Percentiles rank a stretch among this genome's conserved stretches.
These are phyloP conservation scores for Penicillium pulvis DNA, from an alignment of 495 filamentous ascomycete genomes.

Conservation along the genomic window DNA sequence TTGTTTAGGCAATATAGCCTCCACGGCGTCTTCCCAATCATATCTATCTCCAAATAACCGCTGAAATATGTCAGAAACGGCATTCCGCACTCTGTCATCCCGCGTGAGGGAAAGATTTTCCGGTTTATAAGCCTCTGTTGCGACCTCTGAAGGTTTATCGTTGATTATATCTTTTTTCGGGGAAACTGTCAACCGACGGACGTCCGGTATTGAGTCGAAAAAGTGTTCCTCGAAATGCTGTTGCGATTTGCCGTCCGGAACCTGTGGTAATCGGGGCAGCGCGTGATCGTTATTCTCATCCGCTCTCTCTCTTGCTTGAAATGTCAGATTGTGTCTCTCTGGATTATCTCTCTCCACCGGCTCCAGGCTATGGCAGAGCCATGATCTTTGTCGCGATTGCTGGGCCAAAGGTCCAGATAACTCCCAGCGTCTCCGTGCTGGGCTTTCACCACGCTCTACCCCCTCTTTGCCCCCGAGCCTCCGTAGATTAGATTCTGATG, in stretches of 20 bases:
- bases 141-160: not conserved
- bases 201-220: constrained; percentile 6
- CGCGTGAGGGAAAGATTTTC: constrained; percentile 5
- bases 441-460: constrained; percentile 14
- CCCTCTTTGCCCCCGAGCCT: constrained; percentile 22
- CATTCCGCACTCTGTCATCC: constrained; percentile 20
- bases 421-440: constrained; percentile 22
- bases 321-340: constrained; percentile 6
- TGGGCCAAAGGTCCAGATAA: constrained; percentile 26
- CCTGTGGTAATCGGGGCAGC: constrained; percentile 10
- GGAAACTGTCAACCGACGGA: not conserved
- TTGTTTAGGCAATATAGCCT: constrained; percentile 17
- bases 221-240: not conserved
- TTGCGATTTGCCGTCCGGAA: constrained; percentile 6
- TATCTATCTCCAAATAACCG: constrained; percentile 18
- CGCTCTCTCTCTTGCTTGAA: not conserved
- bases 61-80: constrained; percentile 18
- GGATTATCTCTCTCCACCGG: constrained; percentile 16
- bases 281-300: constrained; percentile 12
- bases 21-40: constrained; percentile 21
- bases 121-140: not conserved
- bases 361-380: constrained; percentile 35
- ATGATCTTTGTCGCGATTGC: constrained; percentile 29
- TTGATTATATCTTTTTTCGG: not conserved
- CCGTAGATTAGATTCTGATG: constrained; percentile 15